Percentiles rank a stretch among this genome's conserved stretches.
Evolutionary conservation across 2,329 filamentous ascomycete species (phyloP).

Genomic region (Orbilia ellipsospora): DNA sequence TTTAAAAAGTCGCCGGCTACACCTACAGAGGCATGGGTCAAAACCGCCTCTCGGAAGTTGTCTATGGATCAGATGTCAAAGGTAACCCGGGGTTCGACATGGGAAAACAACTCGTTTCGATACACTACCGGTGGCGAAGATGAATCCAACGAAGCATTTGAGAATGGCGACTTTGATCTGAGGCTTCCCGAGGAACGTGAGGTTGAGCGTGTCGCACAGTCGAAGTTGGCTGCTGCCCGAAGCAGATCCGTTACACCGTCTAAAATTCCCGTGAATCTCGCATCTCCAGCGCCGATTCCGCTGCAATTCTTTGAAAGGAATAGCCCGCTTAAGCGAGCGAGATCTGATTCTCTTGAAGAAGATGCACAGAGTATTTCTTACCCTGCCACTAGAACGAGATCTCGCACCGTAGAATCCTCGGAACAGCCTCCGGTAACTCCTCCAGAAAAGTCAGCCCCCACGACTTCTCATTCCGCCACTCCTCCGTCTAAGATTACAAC

Average conservation of each 20-base stretch:
- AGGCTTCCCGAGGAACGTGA: slow-evolving; percentile 79
- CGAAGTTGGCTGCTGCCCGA: slow-evolving; percentile 66
- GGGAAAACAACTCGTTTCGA: slow-evolving; percentile 27
- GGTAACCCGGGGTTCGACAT: slow-evolving; percentile 60
- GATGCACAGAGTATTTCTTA: slow-evolving; percentile 58
- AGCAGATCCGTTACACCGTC: slow-evolving; percentile 66
- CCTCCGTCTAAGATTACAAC: slow-evolving; percentile 31
- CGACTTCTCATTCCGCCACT: slow-evolving; percentile 28
- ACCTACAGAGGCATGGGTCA: slow-evolving; percentile 68
- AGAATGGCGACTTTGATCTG: slow-evolving; percentile 74
- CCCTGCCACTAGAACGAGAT: slow-evolving; percentile 44
- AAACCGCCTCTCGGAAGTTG: slow-evolving; percentile 61
- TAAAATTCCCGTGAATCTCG: slow-evolving; percentile 85
- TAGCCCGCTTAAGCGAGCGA: slow-evolving; percentile 70
- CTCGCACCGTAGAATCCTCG: slow-evolving; percentile 36
- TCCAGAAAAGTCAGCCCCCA: slow-evolving; percentile 58
- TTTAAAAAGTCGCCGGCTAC: slow-evolving; percentile 48
- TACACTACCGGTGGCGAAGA: slow-evolving; percentile 58
- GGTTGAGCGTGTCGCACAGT: slow-evolving; percentile 69
- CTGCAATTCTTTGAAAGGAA: slow-evolving; percentile 78
- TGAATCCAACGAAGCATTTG: slow-evolving; percentile 62
- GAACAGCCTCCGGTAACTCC: slow-evolving; percentile 46
- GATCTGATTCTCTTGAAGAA: slow-evolving; percentile 56
- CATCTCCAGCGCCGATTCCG: slow-evolving; percentile 80
- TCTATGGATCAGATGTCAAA: slow-evolving; percentile 55